These are phyloP conservation scores for Neonectria punicea DNA, from an alignment of 2,329 filamentous ascomycete genomes.

Conservation along the genomic window DNA sequence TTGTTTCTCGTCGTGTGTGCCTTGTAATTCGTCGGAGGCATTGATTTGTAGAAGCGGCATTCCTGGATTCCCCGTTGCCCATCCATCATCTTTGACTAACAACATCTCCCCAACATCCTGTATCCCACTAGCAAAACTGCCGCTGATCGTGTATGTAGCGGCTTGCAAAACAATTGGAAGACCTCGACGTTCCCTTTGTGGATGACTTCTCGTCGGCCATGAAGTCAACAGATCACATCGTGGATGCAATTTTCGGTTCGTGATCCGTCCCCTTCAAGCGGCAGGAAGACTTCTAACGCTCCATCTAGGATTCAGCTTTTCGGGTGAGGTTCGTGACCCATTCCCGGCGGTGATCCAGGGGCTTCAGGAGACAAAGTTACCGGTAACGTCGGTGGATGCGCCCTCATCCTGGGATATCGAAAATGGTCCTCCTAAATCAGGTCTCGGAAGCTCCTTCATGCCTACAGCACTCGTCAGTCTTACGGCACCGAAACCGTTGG, in stretches of 20 bases:
- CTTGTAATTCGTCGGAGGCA: constrained; percentile 29
- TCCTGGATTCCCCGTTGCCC: constrained; percentile 14
- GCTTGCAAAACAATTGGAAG: constrained; percentile 83
- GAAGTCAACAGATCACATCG: constrained; percentile 77
- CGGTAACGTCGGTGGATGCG: constrained; percentile 89
- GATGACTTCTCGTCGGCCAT: constrained; percentile 79
- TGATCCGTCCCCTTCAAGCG: constrained; percentile 27
- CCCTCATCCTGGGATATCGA: constrained; percentile 97
- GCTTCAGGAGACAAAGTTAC: constrained; percentile 76
- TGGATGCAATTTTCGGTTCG: constrained; percentile 92
- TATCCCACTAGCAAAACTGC: constrained; percentile 18
- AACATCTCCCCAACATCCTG: constrained; percentile 15
- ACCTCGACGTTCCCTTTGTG: constrained; percentile 85
- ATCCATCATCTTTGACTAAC: constrained; percentile 9
- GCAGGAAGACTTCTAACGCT: constrained; percentile 25
- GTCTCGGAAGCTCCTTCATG: constrained; percentile 82
- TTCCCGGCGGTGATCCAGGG: constrained; percentile 85
- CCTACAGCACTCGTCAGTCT: constrained; percentile 85
- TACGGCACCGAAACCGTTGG: constrained; percentile 92
- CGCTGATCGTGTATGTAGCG: constrained; percentile 65
- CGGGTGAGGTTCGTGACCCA: constrained; percentile 90
- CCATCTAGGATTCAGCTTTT: constrained; percentile 85
- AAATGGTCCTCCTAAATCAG: constrained; percentile 79
- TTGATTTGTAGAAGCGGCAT: constrained; percentile 22
- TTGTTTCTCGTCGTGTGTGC: constrained; percentile 29